Evolutionary conservation across 2,329 filamentous ascomycete species (phyloP), one percentile per base, ranked within the genome.

Genomic region (Epichloe sp.): DNA sequence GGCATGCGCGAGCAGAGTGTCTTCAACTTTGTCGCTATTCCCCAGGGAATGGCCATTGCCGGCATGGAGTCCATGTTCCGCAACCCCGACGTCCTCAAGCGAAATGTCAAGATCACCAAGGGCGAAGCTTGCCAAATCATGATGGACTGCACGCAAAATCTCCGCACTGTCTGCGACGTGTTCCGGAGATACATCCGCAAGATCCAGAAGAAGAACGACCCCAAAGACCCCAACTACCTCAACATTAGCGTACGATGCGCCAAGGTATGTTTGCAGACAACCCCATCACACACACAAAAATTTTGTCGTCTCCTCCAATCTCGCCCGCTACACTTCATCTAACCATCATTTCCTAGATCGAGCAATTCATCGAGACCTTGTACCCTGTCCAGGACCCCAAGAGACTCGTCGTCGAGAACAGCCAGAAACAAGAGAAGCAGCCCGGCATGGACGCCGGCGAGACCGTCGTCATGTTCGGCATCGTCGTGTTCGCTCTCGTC

Each of bases 1-100:
- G 93, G 87, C 45, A 81, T 98, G 56, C 84, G 85, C 58, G 93
- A 98, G 64, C 93, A 98, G 72, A 95, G 88, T 64, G 88, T 95
- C 26, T 98, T 98, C 80, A 98, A 98, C 77, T 98, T 98, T 68
- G 89, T 89, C 46, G 91, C 91, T 52, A 98, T 98, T 56, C 93
- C 93, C 2, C 93, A 98, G 69, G 76, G 83, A 57, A 98, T 98
- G 93, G 93, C 91, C 49, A 96, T 98, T 65, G 91, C 93, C 8
- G 97, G 91, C 0, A 72, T 97, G 42, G 90, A 96, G 59, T 74
- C 88, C 17, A 86, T 91, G 60, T 98, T 97, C 80, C 85, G 86
- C 62, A 98, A 98, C 68, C 86, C 87, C 21, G 77, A 76, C 54
- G 82, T 98, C 52, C 94, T 95, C 65, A 71, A 91, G 64, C 82